Base-by-base conservation (phyloP, 139 green algal genomes). In the Chlamydomonas sphaeroides region DNA sequence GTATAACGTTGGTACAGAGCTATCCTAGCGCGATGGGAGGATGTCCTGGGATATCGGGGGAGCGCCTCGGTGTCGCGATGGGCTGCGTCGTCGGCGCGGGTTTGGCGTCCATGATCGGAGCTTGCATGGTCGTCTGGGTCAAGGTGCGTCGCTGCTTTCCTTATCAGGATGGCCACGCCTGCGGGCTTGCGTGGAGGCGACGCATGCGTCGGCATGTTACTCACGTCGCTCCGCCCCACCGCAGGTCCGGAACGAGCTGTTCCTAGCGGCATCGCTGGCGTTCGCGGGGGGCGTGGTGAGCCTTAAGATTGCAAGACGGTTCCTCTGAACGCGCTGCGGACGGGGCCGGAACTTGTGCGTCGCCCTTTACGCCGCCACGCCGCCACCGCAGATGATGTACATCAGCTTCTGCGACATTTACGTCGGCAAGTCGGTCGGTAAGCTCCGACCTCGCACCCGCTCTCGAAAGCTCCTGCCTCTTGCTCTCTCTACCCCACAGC, bases 261-360 rank as follows among this genome's bases (percentile, higher is more conserved):
- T 53, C 25, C 71, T 78, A 8, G 71, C 71, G 0, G 53, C 51
- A 25, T 49, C 71, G 4, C 36, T 78, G 21, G 51, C 51, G 25
- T 78, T 78, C 21, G 71, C 71, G 11, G 71, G 33, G 25, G 70
- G 70, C 38, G 70, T 78, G 17, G 63, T 78, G 49, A 28, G 59
- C 53, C 21, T 5, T 62, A n/a, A 30, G 53, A 30, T 62, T 62
- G 53, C 53, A 62, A n/a, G n/a, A n/a, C n/a, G n/a, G n/a, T n/a
- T n/a, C n/a, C n/a, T n/a, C n/a, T n/a, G n/a, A n/a, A n/a, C n/a
- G n/a, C n/a, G n/a, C n/a, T n/a, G n/a, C n/a, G n/a, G n/a, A n/a
- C n/a, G n/a, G n/a, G n/a, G n/a, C n/a, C n/a, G n/a, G n/a, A n/a
- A n/a, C n/a, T n/a, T n/a, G n/a, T 28, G 45, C 45, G 45, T 53